phyloP scores from a whole-genome alignment of 768 basidiomycete species.

The Rhodocollybia butyracea region DNA sequence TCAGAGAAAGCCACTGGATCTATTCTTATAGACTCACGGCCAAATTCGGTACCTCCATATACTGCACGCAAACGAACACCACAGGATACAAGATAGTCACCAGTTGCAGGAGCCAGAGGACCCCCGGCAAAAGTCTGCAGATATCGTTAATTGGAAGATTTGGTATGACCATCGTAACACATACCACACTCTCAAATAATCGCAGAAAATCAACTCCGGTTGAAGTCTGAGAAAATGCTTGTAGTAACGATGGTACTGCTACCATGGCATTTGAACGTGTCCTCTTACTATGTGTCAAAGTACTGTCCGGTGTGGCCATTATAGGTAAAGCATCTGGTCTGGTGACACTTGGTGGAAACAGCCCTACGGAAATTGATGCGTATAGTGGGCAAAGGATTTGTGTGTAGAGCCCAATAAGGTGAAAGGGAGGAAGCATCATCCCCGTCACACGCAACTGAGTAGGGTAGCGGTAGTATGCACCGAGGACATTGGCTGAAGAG shows the following conservation, averaged over 20 bases:
- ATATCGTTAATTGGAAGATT: neutral
- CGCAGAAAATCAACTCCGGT: conserved; percentile 14
- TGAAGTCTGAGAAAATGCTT: conserved; percentile 17
- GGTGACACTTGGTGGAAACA: neutral
- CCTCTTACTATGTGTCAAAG: conserved; percentile 15
- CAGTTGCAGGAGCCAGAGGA: conserved; percentile 4
- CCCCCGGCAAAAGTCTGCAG: neutral
- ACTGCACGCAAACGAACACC: conserved; percentile 11
- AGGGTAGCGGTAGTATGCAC: neutral
- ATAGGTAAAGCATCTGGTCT: conserved; percentile 16
- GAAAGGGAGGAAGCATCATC: neutral
- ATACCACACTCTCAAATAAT: conserved; percentile 15
- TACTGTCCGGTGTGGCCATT: conserved; percentile 25
- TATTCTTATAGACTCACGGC: neutral
- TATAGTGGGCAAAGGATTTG: neutral
- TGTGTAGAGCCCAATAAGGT: neutral
- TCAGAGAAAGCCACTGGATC: neutral
- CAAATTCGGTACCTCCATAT: conserved; percentile 23
- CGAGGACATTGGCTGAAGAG: neutral
- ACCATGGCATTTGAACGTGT: conserved; percentile 13
- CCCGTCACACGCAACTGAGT: neutral
- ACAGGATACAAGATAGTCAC: conserved; percentile 14
- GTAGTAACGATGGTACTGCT: conserved; percentile 23
- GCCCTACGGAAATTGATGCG: neutral
- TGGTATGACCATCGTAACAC: neutral